Base-by-base conservation (phyloP, 805 yeast genomes). In the Candida multigemmis region DNA sequence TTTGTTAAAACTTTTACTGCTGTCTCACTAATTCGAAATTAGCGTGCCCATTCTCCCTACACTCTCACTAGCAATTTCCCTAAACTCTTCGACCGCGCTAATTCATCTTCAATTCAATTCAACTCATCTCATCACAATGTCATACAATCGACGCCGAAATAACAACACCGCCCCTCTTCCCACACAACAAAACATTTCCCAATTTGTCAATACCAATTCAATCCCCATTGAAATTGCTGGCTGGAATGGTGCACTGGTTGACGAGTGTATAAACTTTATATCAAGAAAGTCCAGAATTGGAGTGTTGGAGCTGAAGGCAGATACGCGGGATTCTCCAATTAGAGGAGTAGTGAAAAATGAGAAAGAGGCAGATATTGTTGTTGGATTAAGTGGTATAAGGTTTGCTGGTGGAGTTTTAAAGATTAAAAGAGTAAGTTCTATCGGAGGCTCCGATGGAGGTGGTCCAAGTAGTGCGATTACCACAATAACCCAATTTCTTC, bases 181-280 rank as follows among this genome's bases (percentile, higher is more conserved):
- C n/a, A 32, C 26, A 8, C 45, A 38, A 17, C 50, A 44, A 31
- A 47, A 40, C 25, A 40, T 42, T 24, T 46, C 46, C 27, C 48
- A 49, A 25, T 53, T 44, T 36, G 50, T 43, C 29, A 34, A 47
- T 7, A 48, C 45, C 12, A 60, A 56, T 35, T 35, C 54, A 18
- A 60, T 71, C 4, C 59, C 67, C 3, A 66, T 85, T 7, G 84
- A 80, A 36, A 65, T 85, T 7, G 56, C 65, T 20, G 84, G 86
- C 23, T 86, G 96, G 96, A 76, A 79, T 33, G 82, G 84, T 34
- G 93, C 86, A 1, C 49, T 79, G 2, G 63, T 66, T 33, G 74
- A 68, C 12, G 94, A 85, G 33, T 60, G 85, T 32, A 61, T 80
- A 7, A 59, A 64, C 20, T 87, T 86, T 49, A 51, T 86, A 10